Conservation (phyloP, 148 eudicot genomes). For the Camellia lanceoleosa region DNA sequence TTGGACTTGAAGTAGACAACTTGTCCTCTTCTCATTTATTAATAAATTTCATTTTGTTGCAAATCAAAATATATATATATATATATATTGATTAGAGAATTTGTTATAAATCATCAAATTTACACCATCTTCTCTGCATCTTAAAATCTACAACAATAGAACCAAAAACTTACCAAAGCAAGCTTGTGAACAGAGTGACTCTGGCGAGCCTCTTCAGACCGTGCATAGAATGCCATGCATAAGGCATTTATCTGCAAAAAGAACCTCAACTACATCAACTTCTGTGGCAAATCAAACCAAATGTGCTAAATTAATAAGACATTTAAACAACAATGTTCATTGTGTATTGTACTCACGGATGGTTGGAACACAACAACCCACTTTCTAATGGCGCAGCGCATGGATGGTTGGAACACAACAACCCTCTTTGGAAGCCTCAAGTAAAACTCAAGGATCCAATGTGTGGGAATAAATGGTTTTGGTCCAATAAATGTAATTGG, state of each 20-base stretch:
- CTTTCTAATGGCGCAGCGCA: too few relatives aligned
- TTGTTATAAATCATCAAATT: background rate
- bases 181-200: constrained; percentile 91
- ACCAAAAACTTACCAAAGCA: constrained; percentile 58
- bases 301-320: background rate
- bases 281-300: constrained; percentile 11
- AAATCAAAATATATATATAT: too few relatives aligned
- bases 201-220: constrained; percentile 96
- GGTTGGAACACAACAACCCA: too few relatives aligned
- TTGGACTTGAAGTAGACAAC: too few relatives aligned
- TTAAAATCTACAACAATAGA: background rate
- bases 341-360: background rate
- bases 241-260: constrained; percentile 83
- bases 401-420: too few relatives aligned
- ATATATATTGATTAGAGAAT: background rate
- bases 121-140: background rate
- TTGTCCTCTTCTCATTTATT: too few relatives aligned
- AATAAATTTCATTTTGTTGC: too few relatives aligned
- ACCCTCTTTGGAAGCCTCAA: too few relatives aligned
- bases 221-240: constrained; percentile 97
- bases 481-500: too few relatives aligned
- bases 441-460: too few relatives aligned
- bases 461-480: too few relatives aligned
- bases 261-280: constrained; percentile 13
- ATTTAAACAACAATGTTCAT: background rate